Conservation (phyloP, 495 filamentous ascomycete genomes). For the Neurospora terricola region DNA sequence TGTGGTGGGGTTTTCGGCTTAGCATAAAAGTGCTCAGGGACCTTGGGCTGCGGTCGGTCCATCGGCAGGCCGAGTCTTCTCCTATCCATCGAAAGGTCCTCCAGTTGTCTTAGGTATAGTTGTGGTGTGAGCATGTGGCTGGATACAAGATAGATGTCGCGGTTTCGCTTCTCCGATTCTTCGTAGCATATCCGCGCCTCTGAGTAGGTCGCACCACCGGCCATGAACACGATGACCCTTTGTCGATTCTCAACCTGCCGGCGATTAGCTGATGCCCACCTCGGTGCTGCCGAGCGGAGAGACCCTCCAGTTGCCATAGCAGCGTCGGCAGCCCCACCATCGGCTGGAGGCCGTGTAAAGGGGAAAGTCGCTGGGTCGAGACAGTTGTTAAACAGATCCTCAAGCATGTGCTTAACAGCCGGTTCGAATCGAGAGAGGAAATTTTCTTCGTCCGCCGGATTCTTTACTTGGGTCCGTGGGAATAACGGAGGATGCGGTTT, state of each 20-base stretch:
- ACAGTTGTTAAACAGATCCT: slow-evolving; percentile 54
- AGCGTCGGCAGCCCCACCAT: slow-evolving; percentile 44
- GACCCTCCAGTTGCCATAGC: slow-evolving; percentile 55
- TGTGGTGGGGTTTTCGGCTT: slow-evolving; percentile 44
- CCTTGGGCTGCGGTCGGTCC: slow-evolving; percentile 67
- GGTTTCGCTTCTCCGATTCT: slow-evolving; percentile 53
- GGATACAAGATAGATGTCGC: slow-evolving; percentile 85
- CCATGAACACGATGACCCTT: slow-evolving; percentile 90
- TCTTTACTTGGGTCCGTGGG: slow-evolving; percentile 41
- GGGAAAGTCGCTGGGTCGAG: slow-evolving; percentile 69
- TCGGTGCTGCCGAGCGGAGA: slow-evolving; percentile 77
- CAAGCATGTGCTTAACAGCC: slow-evolving; percentile 68
- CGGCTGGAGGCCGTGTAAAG: slow-evolving; percentile 58
- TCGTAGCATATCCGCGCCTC: slow-evolving; percentile 89
- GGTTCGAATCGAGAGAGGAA: slow-evolving; percentile 60
- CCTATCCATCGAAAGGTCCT: slow-evolving; percentile 65
- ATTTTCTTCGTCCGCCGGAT: slow-evolving; percentile 49
- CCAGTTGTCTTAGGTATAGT: slow-evolving; percentile 71
- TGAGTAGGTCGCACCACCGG: slow-evolving; percentile 87
- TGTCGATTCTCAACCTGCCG: slow-evolving; percentile 73
- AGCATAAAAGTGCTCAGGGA: slow-evolving; percentile 83
- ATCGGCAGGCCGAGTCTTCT: slow-evolving; percentile 68
- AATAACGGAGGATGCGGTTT: slow-evolving; percentile 58
- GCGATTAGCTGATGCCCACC: slow-evolving; percentile 79
- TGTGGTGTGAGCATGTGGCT: slow-evolving; percentile 81